Base-by-base conservation (phyloP, 306 rosid genomes). In the Carpinus viminea region DNA sequence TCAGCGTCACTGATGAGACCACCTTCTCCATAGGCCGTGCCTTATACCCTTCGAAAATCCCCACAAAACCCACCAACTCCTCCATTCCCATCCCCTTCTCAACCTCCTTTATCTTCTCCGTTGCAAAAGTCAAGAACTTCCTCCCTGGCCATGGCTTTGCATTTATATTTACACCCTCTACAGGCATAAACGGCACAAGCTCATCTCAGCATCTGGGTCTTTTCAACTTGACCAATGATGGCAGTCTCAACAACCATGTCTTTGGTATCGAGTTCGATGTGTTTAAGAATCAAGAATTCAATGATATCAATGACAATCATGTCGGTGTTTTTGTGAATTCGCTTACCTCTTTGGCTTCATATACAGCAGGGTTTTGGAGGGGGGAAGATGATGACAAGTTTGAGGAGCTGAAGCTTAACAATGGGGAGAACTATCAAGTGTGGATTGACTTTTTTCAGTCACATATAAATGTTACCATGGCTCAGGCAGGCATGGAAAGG, bases 101-200 rank as follows among this genome's bases (percentile, higher is more conserved):
- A 38, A 84, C 94, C 78, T 88, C 89, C 78, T 90, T 86, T 80
- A 85, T 86, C 71, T 90, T 88, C 86, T 84, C 89, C 3, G 56
- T 88, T 43, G 74, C 85, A 9, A 72, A 85, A 3, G 18, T 77
- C 11, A 20, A 81, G 68, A 17, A 80, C 82, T 57, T 51, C 36
- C 70, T 82, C 24, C 73, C 87, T 43, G 89, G 88, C 38, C 85
- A 86, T 68, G 92, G 91, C 43, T 82, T 90, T 46, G 86, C 74
- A 77, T 85, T 88, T 81, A 8, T 87, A 10, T 79, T 90, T 75
- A 69, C 84, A 51, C 87, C 88, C n/a, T 81, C 79, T 38, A 47
- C 81, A 13, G 81, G 76, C 43, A 28, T 78, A n/a, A 79, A 47
- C 51, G 88, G 91, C 51, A 79, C 89, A 9, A 76, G 78, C 55